These are phyloP conservation scores for Carallia pectinifolia DNA, from an alignment of 345 rosid genomes.

Conservation along the genomic window DNA sequence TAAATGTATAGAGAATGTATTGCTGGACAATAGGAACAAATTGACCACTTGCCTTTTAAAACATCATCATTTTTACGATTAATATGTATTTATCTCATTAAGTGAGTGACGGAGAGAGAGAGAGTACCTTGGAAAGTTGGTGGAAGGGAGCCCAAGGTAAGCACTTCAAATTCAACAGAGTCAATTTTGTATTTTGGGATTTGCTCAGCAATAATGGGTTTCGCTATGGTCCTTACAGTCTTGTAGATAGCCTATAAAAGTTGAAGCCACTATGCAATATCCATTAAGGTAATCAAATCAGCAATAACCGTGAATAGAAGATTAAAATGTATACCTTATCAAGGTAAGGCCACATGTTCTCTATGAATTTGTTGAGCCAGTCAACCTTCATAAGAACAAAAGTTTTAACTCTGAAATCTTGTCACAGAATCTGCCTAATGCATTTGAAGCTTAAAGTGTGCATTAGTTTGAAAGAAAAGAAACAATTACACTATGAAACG, in stretches of 20 bases:
- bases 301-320: background rate
- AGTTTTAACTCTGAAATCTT: constrained; percentile 8
- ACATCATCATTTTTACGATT: too few species aligned
- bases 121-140: constrained; percentile 29
- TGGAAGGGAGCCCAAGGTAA: constrained; percentile 33
- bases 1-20: too few species aligned
- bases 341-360: constrained; percentile 35
- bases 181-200: constrained; percentile 38
- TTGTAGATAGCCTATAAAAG: constrained; percentile 32
- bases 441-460: constrained; percentile 4
- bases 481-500: constrained; percentile 23
- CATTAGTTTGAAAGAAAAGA: constrained; percentile 1
- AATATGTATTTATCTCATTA: background rate
- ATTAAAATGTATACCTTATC: constrained; percentile 14
- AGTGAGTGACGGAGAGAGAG: background rate
- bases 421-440: background rate
- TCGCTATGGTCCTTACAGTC: constrained; percentile 26
- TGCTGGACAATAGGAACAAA: too few species aligned
- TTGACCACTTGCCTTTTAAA: too few species aligned
- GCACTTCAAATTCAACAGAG: constrained; percentile 30
- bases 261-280: constrained; percentile 1
- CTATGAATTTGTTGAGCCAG: constrained; percentile 30
- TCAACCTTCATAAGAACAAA: constrained; percentile 24
- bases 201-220: constrained; percentile 37
- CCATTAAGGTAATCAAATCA: background rate